These are phyloP conservation scores for Neurospora sp. DNA, from an alignment of 495 filamentous ascomycete genomes.

Conservation along the genomic window DNA sequence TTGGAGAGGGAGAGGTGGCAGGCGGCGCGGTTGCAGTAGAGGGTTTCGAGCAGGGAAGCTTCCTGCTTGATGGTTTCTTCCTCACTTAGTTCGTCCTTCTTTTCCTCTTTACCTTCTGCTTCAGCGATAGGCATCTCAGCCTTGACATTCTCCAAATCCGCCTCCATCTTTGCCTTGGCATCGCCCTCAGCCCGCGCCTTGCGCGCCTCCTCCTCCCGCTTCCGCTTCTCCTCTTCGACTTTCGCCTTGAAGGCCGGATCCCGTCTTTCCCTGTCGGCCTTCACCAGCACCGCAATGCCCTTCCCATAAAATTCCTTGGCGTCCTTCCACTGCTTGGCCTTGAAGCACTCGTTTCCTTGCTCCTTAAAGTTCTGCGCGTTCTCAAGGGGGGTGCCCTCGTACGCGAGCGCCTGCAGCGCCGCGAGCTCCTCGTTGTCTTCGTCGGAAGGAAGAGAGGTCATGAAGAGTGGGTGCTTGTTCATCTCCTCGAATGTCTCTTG, in stretches of 20 bases:
- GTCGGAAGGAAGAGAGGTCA: constrained; percentile 65
- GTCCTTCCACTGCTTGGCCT: constrained; percentile 63
- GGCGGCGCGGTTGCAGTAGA: constrained; percentile 76
- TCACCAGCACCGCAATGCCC: constrained; percentile 55
- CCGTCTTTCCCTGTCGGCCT: constrained; percentile 41
- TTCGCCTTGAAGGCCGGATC: constrained; percentile 7
- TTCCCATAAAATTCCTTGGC: constrained; percentile 89
- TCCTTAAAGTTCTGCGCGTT: constrained; percentile 70
- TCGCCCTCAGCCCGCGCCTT: constrained; percentile 28
- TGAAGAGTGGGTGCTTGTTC: constrained; percentile 82
- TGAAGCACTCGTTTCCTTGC: constrained; percentile 82
- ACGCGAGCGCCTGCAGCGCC: constrained; percentile 79
- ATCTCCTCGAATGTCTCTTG: constrained; percentile 66
- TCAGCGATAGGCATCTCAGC: constrained; percentile 10
- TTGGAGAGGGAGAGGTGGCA: constrained; percentile 68
- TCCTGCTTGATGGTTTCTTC: constrained; percentile 48
- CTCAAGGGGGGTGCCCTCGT: constrained; percentile 82
- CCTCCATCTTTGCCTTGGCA: constrained; percentile 20
- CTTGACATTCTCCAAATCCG: constrained; percentile 6
- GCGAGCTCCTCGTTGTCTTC: constrained; percentile 69
- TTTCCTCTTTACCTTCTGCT: constrained; percentile 2
- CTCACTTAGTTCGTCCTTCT: constrained; percentile 23
- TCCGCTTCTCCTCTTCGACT: constrained; percentile 20
- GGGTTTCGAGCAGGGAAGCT: constrained; percentile 53
- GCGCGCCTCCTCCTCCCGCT: not conserved